Conservation (phyloP, 129 eudicot genomes). For the Pulicaria dysenterica region DNA sequence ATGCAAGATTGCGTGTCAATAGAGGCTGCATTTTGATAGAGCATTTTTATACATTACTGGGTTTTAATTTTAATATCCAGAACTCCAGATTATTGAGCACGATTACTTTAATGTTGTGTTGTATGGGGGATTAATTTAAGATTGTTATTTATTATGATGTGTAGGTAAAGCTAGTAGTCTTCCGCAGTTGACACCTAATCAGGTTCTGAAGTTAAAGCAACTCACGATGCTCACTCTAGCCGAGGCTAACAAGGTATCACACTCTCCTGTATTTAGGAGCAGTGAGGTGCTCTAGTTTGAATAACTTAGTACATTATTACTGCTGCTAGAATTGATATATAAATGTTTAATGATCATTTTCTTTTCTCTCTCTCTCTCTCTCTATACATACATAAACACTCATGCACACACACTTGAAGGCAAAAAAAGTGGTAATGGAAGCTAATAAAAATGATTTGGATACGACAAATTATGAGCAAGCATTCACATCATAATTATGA, state of each 20-base stretch:
- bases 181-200: conserved; percentile 78
- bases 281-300: conserved; percentile 10
- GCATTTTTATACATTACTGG: too few species aligned
- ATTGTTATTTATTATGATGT: conserved; percentile 24
- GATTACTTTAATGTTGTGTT: conserved; percentile 1
- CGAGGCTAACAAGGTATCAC: conserved; percentile 76
- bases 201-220: conserved; percentile 89
- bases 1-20: too few species aligned
- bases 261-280: conserved; percentile 6
- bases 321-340: conserved; percentile 15
- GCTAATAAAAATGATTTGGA: conserved; percentile 3
- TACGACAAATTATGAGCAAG: background rate
- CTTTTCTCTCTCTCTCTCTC: too few species aligned
- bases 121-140: background rate
- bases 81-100: conserved; percentile 1
- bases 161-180: conserved; percentile 62
- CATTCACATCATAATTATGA: background rate
- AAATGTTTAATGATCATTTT: too few species aligned
- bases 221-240: conserved; percentile 89
- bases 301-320: conserved; percentile 5
- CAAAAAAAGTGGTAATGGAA: background rate
- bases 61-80: too few species aligned
- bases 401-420: too few species aligned
- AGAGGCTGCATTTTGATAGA: too few species aligned
- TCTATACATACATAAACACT: too few species aligned